These are phyloP conservation scores for Vitis hybrid DNA, from an alignment of 177 flowering plant genomes.

Conservation along the genomic window DNA sequence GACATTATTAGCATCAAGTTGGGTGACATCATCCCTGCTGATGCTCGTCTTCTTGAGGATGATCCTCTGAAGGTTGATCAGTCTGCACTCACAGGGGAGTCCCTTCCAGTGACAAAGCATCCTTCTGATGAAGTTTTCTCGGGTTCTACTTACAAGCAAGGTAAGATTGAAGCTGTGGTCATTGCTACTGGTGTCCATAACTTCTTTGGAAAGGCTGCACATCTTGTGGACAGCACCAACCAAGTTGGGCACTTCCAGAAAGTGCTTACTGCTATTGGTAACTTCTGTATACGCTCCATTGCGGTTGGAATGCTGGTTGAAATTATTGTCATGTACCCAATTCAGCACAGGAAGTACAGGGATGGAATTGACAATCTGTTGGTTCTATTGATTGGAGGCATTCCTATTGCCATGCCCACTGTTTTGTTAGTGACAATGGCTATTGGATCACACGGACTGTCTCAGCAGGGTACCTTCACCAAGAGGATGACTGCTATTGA, in stretches of 20 bases:
- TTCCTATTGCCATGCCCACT: constrained; percentile 83
- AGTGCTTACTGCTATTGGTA: constrained; percentile 73
- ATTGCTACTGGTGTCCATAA: constrained; percentile 82
- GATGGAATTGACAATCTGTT: constrained; percentile 68
- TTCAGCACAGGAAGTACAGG: constrained; percentile 60
- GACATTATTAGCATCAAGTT: constrained; percentile 65
- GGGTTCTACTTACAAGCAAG: constrained; percentile 81
- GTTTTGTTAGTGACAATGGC: constrained; percentile 82
- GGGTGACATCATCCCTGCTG: constrained; percentile 77
- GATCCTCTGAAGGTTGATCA: constrained; percentile 75
- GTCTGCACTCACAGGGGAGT: constrained; percentile 77
- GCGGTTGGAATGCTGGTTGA: constrained; percentile 68
- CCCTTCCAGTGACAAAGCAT: constrained; percentile 64
- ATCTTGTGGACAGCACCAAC: constrained; percentile 75
- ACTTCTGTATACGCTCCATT: constrained; percentile 78
- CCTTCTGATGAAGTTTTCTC: constrained; percentile 68
- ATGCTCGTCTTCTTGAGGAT: constrained; percentile 81
- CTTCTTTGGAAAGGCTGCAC: constrained; percentile 83
- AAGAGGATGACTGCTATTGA: constrained; percentile 85
- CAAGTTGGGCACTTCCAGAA: constrained; percentile 79
- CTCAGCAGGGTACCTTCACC: constrained; percentile 81
- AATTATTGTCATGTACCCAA: constrained; percentile 75
- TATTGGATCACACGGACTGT: constrained; percentile 74
- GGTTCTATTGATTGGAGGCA: constrained; percentile 77
- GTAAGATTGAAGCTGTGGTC: constrained; percentile 72